A percentile compares a stretch with the other conserved stretches of the same genome.
These are phyloP conservation scores for Teratosphaeria destructans DNA, from an alignment of 2,329 filamentous ascomycete genomes.

Conservation along the genomic window DNA sequence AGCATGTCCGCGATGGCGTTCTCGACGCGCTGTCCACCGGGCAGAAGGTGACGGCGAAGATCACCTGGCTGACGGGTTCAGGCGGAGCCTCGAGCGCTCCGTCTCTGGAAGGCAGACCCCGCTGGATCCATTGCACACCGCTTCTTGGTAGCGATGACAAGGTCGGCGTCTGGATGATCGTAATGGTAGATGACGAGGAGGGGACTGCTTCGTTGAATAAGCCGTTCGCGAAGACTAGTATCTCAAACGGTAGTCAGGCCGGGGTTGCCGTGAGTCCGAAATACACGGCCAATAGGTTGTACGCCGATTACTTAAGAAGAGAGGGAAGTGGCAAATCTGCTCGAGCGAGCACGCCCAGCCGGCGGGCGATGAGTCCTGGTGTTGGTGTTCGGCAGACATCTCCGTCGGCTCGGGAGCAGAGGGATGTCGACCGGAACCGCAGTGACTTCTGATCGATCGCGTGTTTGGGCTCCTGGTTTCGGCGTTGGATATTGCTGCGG, in stretches of 20 bases:
- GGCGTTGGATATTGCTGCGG: background rate
- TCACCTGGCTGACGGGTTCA: constrained; percentile 27
- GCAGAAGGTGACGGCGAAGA: constrained; percentile 33
- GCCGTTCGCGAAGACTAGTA: background rate
- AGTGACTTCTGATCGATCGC: background rate
- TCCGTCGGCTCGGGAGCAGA: background rate
- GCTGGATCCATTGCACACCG: constrained; percentile 37
- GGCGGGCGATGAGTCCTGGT: background rate
- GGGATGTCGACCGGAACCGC: background rate
- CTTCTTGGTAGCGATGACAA: constrained; percentile 32
- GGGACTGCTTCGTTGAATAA: constrained; percentile 7
- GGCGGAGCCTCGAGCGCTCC: background rate
- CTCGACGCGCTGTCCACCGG: constrained; percentile 29
- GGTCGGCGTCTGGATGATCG: constrained; percentile 39
- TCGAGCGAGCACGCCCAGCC: background rate
- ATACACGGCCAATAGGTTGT: constrained; percentile 23
- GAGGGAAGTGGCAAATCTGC: constrained; percentile 11
- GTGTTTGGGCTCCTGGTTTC: background rate
- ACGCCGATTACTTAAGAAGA: constrained; percentile 26
- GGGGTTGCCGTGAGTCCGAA: constrained; percentile 7
- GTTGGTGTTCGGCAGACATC: background rate
- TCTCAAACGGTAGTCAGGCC: background rate
- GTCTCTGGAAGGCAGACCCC: constrained; percentile 17
- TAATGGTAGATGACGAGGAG: constrained; percentile 33
- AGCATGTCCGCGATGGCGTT: constrained; percentile 28